Conservation (phyloP, 2,329 filamentous ascomycete genomes). For the Onygenales sp. region DNA sequence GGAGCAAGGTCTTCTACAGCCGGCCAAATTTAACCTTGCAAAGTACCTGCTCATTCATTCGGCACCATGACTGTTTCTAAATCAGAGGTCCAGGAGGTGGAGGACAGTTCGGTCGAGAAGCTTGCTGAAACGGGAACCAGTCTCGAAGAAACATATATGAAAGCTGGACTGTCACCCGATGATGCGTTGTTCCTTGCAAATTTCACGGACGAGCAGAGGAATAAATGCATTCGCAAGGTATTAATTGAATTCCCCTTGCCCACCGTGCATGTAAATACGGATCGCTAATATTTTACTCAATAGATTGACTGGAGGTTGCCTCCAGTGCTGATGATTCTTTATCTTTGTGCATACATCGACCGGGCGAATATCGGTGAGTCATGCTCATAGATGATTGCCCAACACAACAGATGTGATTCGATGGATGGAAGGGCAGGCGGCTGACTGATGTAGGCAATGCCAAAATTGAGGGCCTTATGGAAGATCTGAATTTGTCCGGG, state of each 20-base stretch:
- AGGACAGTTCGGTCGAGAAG: conserved; percentile 2
- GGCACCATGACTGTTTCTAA: conserved; percentile 1
- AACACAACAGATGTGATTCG: background rate
- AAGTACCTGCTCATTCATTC: background rate
- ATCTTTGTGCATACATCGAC: conserved; percentile 10
- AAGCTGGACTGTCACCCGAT: conserved; percentile 12
- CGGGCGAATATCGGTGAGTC: conserved; percentile 7
- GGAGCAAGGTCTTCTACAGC: background rate
- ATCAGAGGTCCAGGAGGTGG: background rate
- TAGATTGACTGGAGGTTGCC: conserved; percentile 7
- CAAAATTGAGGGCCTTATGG: conserved; percentile 47
- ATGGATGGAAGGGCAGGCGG: background rate
- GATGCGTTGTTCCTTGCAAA: conserved; percentile 23
- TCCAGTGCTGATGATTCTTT: conserved; percentile 4
- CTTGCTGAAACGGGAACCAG: conserved; percentile 2
- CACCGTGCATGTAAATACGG: background rate
- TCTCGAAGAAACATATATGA: conserved; percentile 5
- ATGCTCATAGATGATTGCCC: no score
- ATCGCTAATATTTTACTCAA: background rate
- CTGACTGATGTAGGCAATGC: conserved; percentile 69
- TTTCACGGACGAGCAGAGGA: conserved; percentile 22
- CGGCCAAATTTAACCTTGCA: background rate
- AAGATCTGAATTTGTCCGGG: conserved; percentile 53
- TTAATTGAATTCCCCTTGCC: conserved; percentile 13
- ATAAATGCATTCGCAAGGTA: conserved; percentile 22